phyloP scores from a whole-genome alignment of 768 basidiomycete genomes.

The Tylopilus sp. region DNA sequence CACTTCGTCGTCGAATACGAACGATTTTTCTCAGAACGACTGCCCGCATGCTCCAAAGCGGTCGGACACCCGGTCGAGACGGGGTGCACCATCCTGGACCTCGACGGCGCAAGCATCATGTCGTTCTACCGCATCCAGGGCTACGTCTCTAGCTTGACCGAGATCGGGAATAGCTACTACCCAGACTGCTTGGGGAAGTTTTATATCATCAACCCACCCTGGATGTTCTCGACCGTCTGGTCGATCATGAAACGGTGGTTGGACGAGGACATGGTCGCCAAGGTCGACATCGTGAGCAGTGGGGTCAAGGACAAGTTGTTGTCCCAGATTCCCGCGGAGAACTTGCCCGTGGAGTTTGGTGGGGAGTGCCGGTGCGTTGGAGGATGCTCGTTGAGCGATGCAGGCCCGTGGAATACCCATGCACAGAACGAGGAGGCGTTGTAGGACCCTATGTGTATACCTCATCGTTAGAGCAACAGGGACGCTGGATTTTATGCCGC shows the following conservation, averaged over 20 bases:
- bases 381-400: constrained; percentile 86
- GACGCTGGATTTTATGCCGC: constrained; percentile 4
- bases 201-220: constrained; percentile 98
- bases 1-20: constrained; percentile 94
- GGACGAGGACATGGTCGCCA: constrained; percentile 90
- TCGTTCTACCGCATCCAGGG: constrained; percentile 91
- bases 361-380: constrained; percentile 73
- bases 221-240: constrained; percentile 90
- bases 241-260: constrained; percentile 86
- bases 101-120: constrained; percentile 62
- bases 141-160: constrained; percentile 73
- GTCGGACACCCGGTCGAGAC: constrained; percentile 91
- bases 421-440: constrained; percentile 15
- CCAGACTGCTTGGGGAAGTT: constrained; percentile 97
- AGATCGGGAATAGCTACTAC: constrained; percentile 87
- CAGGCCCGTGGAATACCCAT: constrained; percentile 79
- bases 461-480: constrained; percentile 26
- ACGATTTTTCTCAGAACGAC: constrained; percentile 72
- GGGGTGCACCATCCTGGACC: constrained; percentile 95
- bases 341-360: constrained; percentile 82
- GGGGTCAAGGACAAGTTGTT: constrained; percentile 73
- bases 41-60: constrained; percentile 71
- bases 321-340: constrained; percentile 81
- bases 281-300: constrained; percentile 86
- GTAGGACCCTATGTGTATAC: constrained; percentile 21